phyloP scores from a whole-genome alignment of 345 rosid genomes.

The Camelina sativa region DNA sequence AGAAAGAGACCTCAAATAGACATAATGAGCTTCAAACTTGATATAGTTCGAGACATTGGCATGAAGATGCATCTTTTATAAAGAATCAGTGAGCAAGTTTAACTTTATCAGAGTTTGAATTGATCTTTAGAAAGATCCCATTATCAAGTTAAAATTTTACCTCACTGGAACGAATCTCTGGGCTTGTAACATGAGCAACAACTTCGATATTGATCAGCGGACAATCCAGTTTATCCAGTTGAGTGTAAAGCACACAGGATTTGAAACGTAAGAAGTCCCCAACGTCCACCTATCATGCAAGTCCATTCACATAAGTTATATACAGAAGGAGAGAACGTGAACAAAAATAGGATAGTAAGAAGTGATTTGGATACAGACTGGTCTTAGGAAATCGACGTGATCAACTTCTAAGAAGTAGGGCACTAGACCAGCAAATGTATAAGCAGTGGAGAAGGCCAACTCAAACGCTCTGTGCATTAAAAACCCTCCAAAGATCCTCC shows the following conservation, averaged over 20 bases:
- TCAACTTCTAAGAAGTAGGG: conserved; percentile 87
- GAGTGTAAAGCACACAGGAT: conserved; percentile 80
- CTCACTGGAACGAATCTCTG: conserved; percentile 93
- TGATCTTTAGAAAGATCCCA: neutral
- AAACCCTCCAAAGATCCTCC: conserved; percentile 81
- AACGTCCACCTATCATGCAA: conserved; percentile 68
- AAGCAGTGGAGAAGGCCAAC: conserved; percentile 85
- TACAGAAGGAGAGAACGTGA: conserved; percentile 12
- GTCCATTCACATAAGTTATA: conserved; percentile 1
- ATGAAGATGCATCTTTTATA: neutral
- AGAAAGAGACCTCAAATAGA: neutral
- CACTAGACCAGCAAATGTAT: conserved; percentile 79
- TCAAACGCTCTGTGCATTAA: conserved; percentile 87
- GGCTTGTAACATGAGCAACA: conserved; percentile 94
- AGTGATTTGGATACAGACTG: conserved; percentile 55
- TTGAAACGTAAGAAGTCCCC: conserved; percentile 83
- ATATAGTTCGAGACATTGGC: neutral
- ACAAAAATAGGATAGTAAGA: conserved; percentile 12
- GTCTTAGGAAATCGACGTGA: conserved; percentile 85
- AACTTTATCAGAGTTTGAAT: neutral
- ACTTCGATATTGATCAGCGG: conserved; percentile 87
- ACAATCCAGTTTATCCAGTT: conserved; percentile 63
- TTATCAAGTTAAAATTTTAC: conserved; percentile 41
- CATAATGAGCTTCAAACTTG: neutral
- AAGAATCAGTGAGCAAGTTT: neutral